phyloP scores from a whole-genome alignment of 2,329 filamentous ascomycete genomes.

The Aspergillus sp. region DNA sequence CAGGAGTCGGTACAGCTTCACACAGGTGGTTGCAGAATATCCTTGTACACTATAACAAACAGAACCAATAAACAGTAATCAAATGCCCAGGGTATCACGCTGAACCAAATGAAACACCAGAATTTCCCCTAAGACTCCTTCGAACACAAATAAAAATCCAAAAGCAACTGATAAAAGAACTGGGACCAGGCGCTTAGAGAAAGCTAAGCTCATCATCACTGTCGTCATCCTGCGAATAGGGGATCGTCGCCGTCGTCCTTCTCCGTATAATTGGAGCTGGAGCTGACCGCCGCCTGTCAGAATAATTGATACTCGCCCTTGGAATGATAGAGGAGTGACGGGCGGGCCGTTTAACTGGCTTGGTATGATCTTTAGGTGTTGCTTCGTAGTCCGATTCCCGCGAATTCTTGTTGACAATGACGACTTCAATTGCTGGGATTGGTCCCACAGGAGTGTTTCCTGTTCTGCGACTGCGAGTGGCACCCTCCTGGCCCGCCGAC shows the following conservation, averaged over 20 bases:
- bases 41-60: not conserved
- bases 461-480: not conserved
- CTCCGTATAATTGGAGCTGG: slow-evolving; percentile 4
- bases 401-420: slow-evolving; percentile 28
- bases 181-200: slow-evolving; percentile 17
- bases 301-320: not conserved
- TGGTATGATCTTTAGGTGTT: not conserved
- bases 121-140: slow-evolving; percentile 5
- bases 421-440: slow-evolving; percentile 26
- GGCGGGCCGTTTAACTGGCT: slow-evolving; percentile 14
- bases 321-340: slow-evolving; percentile 5
- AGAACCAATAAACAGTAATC: not conserved
- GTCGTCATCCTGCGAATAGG: slow-evolving; percentile 29
- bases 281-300: slow-evolving; percentile 3
- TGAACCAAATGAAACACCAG: slow-evolving; percentile 1
- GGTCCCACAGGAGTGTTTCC: not conserved
- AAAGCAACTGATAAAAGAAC: not conserved
- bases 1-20: too few species aligned
- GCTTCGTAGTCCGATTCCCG: not conserved
- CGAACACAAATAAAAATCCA: not conserved
- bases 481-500: slow-evolving; percentile 1
- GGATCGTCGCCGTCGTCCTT: slow-evolving; percentile 20
- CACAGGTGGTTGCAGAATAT: too few species aligned
- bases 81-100: slow-evolving; percentile 13
- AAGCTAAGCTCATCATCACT: slow-evolving; percentile 43